These are phyloP conservation scores for Aspergillus leporis DNA, from an alignment of 495 filamentous ascomycete genomes.

Conservation along the genomic window DNA sequence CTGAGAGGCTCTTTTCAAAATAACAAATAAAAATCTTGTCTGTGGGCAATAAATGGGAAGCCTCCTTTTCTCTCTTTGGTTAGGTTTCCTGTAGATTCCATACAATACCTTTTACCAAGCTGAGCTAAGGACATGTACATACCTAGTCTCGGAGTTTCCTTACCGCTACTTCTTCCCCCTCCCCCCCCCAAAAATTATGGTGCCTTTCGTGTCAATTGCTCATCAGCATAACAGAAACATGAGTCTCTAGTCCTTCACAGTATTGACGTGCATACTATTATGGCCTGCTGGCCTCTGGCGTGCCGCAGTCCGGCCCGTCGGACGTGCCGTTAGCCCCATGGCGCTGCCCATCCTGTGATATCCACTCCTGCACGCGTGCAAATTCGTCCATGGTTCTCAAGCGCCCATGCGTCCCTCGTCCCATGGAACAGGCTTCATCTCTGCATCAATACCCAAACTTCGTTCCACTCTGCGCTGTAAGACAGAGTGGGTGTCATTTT, in stretches of 20 bases:
- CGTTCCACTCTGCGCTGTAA: conserved; percentile 5
- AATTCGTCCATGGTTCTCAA: conserved; percentile 17
- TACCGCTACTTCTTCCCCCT: conserved; percentile 26
- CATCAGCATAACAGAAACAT: conserved; percentile 11
- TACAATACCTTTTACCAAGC: conserved; percentile 13
- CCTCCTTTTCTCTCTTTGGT: conserved; percentile 3
- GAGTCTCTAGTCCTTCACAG: conserved; percentile 14
- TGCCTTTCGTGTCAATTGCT: conserved; percentile 17
- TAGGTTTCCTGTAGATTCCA: conserved; percentile 11
- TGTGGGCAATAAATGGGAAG: background rate
- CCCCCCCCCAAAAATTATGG: conserved; percentile 26
- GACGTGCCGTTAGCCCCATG: conserved; percentile 26
- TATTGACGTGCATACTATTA: conserved; percentile 26
- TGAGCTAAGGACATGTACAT: conserved; percentile 20
- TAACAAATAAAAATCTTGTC: background rate
- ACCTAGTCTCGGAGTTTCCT: conserved; percentile 17
- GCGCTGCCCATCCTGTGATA: conserved; percentile 18
- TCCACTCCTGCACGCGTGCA: conserved; percentile 24
- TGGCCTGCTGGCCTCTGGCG: conserved; percentile 19
- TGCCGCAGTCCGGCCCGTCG: conserved; percentile 28
- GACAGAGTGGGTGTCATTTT: conserved; percentile 1
- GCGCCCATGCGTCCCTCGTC: conserved; percentile 10
- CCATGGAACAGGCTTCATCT: conserved; percentile 13
- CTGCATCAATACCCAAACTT: conserved; percentile 32
- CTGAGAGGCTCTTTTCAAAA: background rate